Evolutionary conservation across 2,329 filamentous ascomycete genomes (phyloP).

Genomic region (Rutstroemia sp.): DNA sequence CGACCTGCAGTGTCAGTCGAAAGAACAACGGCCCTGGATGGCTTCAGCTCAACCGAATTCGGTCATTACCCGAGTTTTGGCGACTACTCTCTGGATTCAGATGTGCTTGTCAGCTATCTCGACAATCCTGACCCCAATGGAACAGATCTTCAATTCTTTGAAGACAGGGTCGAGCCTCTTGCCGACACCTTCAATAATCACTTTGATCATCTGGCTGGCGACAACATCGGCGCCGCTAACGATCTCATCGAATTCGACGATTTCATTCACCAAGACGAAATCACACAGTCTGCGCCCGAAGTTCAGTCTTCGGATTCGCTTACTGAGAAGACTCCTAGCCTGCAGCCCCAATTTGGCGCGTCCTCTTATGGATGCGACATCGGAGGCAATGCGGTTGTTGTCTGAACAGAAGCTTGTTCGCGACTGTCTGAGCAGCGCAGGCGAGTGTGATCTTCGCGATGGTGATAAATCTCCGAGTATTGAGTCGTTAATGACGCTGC

Average conservation of each 20-base stretch:
- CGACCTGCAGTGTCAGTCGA: slow-evolving; percentile 99
- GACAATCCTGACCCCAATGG: slow-evolving; percentile 60
- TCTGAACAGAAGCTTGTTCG: slow-evolving; percentile 39
- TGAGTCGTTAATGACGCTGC: slow-evolving; percentile 28
- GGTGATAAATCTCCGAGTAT: slow-evolving; percentile 22
- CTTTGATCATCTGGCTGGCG: slow-evolving; percentile 59
- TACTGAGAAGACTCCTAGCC: slow-evolving; percentile 50
- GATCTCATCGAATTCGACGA: slow-evolving; percentile 45
- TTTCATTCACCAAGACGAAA: slow-evolving; percentile 44
- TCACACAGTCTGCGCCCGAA: slow-evolving; percentile 26
- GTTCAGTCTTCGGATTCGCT: slow-evolving; percentile 30
- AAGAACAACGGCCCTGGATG: slow-evolving; percentile 35
- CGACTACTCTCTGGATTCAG: slow-evolving; percentile 59
- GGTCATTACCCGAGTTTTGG: slow-evolving; percentile 42
- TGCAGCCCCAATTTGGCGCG: slow-evolving; percentile 68
- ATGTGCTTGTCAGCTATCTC: slow-evolving; percentile 50
- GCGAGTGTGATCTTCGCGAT: slow-evolving; percentile 21
- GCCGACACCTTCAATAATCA: slow-evolving; percentile 59
- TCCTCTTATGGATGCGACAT: slow-evolving; percentile 67
- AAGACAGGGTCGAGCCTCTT: slow-evolving; percentile 69
- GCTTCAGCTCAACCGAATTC: slow-evolving; percentile 33
- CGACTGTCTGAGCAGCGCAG: slow-evolving; percentile 27
- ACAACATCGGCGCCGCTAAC: slow-evolving; percentile 47
- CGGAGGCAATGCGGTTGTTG: slow-evolving; percentile 64
- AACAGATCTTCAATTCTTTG: slow-evolving; percentile 69